Base-by-base conservation (phyloP, 257 asterid genomes). In the Schizonepeta tenuifolia region DNA sequence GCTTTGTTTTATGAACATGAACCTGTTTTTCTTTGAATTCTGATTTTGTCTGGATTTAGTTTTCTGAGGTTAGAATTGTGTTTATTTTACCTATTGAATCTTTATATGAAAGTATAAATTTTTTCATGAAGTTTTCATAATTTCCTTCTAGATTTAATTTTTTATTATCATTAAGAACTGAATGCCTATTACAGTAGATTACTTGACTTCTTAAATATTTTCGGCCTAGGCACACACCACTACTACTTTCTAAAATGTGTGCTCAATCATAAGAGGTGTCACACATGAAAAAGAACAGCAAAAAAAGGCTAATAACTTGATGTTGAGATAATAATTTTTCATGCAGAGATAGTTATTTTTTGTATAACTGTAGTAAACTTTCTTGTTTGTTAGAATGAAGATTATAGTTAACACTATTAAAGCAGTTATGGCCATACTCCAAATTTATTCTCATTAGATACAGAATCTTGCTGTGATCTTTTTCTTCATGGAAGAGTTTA, bases 141-240 rank as follows among this genome's bases (percentile, higher is more conserved):
- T 21, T 51, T 31, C 5, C 41, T 60, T 21, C 55, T 9, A 36
- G 47, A 46, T 59, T 59, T 71, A 8, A 24, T 31, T 9, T 35
- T 53, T 68, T n/a, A n/a, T n/a, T n/a, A 28, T 12, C 58, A 33
- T 21, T 7, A 55, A 54, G 55, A 54, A 38, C 31, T 57, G 0
- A 26, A 55, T 54, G 74, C 43, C 74, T 70, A 40, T 55, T 22
- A n/a, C n/a, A 9, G 14, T 69, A 21, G 55, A 70, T 20, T 70
- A 12, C 43, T 18, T 9, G 58, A 26, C 70, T 65, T 8, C 14
- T 43, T 21, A 20, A 41, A 22, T 44, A 12, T 43, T 43, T 65
- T 0, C 50, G 10, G 33, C 31, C 18, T 22, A 35, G 18, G 41
- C 26, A 18, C 33, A 9, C 31, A 1, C 26, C 26, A n/a, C n/a